A percentile compares a stretch with the other conserved stretches of the same genome.
phyloP scores from a whole-genome alignment of 805 yeast species.

The Lipomyces chichibuensis region DNA sequence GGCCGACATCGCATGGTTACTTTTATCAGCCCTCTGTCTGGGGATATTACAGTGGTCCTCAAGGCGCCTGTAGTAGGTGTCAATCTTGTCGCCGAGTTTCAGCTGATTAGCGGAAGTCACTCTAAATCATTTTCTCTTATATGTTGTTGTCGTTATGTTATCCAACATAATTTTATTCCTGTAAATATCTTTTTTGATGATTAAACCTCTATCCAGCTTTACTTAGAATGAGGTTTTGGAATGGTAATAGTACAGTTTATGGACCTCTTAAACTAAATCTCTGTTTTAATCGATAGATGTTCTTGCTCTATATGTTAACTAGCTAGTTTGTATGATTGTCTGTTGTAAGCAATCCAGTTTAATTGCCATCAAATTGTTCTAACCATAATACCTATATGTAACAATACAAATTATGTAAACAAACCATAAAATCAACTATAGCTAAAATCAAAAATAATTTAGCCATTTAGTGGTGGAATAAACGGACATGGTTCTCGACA shows the following conservation, averaged over 20 bases:
- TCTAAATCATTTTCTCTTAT: neutral
- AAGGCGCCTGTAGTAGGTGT: neutral
- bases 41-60: neutral
- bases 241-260: neutral
- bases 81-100: neutral
- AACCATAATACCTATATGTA: neutral
- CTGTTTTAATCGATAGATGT: neutral
- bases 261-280: neutral
- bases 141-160: neutral
- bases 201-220: neutral
- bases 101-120: neutral
- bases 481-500: slow-evolving; percentile 94
- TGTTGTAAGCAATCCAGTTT: neutral
- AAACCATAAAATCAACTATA: slow-evolving; percentile 1
- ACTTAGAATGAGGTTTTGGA: neutral
- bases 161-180: neutral
- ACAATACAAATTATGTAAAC: neutral
- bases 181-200: neutral
- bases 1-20: neutral
- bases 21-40: neutral
- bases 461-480: slow-evolving; percentile 89
- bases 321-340: neutral
- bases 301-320: neutral
- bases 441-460: neutral
- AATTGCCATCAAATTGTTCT: neutral